These are phyloP conservation scores for Penicillium roqueforti DNA, from an alignment of 495 filamentous ascomycete genomes.

Conservation along the genomic window DNA sequence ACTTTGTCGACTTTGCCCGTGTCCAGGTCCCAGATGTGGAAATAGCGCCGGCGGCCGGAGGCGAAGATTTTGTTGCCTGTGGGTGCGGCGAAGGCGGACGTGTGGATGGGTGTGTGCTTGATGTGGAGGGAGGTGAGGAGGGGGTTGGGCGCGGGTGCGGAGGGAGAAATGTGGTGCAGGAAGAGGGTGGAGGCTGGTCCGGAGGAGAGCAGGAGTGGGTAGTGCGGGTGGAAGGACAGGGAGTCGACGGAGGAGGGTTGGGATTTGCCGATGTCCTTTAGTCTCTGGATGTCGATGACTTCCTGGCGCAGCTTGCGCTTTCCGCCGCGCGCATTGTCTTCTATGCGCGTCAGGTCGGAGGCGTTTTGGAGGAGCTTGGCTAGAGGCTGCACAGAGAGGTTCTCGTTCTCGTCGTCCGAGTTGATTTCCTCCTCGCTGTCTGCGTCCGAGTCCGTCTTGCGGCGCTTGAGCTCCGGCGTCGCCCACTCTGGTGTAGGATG, in stretches of 20 bases:
- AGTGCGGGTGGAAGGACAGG: conserved; percentile 80
- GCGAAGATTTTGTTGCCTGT: conserved; percentile 62
- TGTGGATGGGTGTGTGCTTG: conserved; percentile 70
- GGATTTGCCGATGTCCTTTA: conserved; percentile 58
- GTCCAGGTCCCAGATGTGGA: conserved; percentile 88
- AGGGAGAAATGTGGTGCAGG: conserved; percentile 80
- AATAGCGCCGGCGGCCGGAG: conserved; percentile 80
- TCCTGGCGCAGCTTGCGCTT: conserved; percentile 75
- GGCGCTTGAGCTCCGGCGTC: conserved; percentile 49
- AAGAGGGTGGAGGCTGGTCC: conserved; percentile 79
- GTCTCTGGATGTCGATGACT: conserved; percentile 75
- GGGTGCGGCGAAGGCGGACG: conserved; percentile 64
- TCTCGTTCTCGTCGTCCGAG: conserved; percentile 58
- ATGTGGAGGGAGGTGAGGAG: conserved; percentile 86
- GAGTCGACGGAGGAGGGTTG: conserved; percentile 74
- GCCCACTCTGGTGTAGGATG: conserved; percentile 82
- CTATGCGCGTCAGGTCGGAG: conserved; percentile 48
- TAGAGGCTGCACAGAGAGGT: conserved; percentile 66
- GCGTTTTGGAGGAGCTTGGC: conserved; percentile 73
- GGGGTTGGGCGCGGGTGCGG: conserved; percentile 74
- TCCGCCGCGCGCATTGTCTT: conserved; percentile 33
- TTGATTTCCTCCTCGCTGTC: conserved; percentile 40
- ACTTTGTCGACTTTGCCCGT: conserved; percentile 80
- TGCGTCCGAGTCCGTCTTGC: conserved; percentile 44
- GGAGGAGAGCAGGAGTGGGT: conserved; percentile 84